phyloP scores from a whole-genome alignment of 371 early-diverging fungal species.

The Blyttiomyces sp. region DNA sequence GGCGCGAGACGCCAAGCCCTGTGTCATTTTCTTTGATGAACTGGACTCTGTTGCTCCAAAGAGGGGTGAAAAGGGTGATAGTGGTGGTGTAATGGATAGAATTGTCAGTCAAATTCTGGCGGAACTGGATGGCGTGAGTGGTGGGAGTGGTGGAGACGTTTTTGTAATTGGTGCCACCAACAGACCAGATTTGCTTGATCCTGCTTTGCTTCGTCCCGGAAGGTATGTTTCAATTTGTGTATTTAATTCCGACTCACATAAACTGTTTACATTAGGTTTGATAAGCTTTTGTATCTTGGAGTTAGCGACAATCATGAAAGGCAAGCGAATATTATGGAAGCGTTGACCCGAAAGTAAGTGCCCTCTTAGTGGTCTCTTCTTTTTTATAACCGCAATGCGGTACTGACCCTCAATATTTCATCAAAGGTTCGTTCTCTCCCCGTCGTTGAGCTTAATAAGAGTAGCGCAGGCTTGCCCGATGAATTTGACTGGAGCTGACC shows the following conservation, averaged over 20 bases:
- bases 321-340: slow-evolving; percentile 84
- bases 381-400: not conserved
- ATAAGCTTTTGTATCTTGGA: slow-evolving; percentile 92
- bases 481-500: slow-evolving; percentile 95
- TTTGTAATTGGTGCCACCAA: slow-evolving; percentile 99
- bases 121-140: slow-evolving; percentile 91
- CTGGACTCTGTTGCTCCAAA: slow-evolving; percentile 98
- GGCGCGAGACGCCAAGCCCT: slow-evolving; percentile 97
- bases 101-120: slow-evolving; percentile 94
- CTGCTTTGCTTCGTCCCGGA: slow-evolving; percentile 95
- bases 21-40: slow-evolving; percentile 99
- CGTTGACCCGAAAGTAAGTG: slow-evolving; percentile 88
- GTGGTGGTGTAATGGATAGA: slow-evolving; percentile 98
- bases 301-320: slow-evolving; percentile 82
- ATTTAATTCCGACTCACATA: too few relatives aligned
- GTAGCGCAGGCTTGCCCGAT: slow-evolving; percentile 85
- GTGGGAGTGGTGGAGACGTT: slow-evolving; percentile 74
- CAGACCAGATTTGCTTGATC: slow-evolving; percentile 97
- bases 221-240: slow-evolving; percentile 42
- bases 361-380: too few relatives aligned
- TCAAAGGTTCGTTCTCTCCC: slow-evolving; percentile 72
- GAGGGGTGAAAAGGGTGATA: slow-evolving; percentile 94
- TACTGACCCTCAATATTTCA: not conserved
- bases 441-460: slow-evolving; percentile 65
- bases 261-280: slow-evolving; percentile 68